A percentile compares a stretch with the other conserved stretches of the same genome.
Conservation (phyloP, 257 asterid genomes). For the Penstemon eatonii region DNA sequence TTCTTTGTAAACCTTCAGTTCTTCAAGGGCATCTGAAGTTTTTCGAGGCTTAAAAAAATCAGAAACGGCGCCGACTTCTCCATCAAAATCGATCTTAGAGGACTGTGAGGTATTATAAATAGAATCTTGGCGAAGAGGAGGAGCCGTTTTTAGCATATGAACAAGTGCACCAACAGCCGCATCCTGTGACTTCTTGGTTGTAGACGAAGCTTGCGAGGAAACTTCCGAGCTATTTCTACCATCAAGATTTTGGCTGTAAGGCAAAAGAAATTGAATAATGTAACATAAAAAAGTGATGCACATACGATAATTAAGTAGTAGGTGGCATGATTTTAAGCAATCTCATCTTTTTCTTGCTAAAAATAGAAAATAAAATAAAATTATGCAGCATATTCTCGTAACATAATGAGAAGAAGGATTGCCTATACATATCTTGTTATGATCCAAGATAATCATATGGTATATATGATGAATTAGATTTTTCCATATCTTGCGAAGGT, state of each 20-base stretch:
- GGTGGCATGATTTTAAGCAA: background rate
- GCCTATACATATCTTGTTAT: constrained; percentile 12
- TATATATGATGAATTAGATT: too few relatives aligned
- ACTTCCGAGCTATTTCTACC: constrained; percentile 57
- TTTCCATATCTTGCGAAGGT: background rate
- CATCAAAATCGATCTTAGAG: constrained; percentile 41
- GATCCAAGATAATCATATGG: background rate
- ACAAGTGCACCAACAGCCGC: constrained; percentile 87
- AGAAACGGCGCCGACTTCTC: constrained; percentile 50
- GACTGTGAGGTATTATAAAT: constrained; percentile 42
- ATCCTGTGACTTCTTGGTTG: constrained; percentile 71
- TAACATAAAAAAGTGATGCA: constrained; percentile 17
- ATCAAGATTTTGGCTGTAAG: constrained; percentile 51
- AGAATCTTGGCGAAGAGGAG: constrained; percentile 77
- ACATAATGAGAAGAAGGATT: background rate
- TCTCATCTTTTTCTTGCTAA: background rate
- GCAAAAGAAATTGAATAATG: constrained; percentile 11
- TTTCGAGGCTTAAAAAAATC: constrained; percentile 61
- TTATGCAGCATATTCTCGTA: too few relatives aligned
- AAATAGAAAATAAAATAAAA: background rate
- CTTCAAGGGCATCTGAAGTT: constrained; percentile 87
- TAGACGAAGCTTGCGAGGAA: constrained; percentile 48
- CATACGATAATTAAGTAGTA: background rate
- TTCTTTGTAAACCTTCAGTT: constrained; percentile 68
- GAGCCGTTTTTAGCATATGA: constrained; percentile 89